These are phyloP conservation scores for Elasticomyces elasticus DNA, from an alignment of 495 filamentous ascomycete species.

Conservation along the genomic window DNA sequence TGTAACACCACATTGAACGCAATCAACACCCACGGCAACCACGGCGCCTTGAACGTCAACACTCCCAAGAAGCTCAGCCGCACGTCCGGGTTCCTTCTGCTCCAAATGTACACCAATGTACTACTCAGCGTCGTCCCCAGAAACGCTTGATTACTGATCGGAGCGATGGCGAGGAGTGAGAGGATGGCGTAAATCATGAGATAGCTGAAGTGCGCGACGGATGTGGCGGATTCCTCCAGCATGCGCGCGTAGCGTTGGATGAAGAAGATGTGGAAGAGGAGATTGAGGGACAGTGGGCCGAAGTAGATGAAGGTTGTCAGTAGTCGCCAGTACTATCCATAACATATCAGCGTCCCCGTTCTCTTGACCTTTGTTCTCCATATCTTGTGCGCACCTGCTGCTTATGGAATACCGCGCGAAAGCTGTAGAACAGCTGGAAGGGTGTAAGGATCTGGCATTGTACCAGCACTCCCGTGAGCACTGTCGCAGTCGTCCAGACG, in stretches of 20 bases:
- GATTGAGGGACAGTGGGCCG: slow-evolving; percentile 83
- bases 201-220: slow-evolving; percentile 90
- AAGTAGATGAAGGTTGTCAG: slow-evolving; percentile 95
- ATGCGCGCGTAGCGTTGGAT: slow-evolving; percentile 92
- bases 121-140: slow-evolving; percentile 82
- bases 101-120: slow-evolving; percentile 97
- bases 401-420: slow-evolving; percentile 79
- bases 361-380: background rate
- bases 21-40: slow-evolving; percentile 94
- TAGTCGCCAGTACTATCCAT: slow-evolving; percentile 83
- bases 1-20: slow-evolving; percentile 78
- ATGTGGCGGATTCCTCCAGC: slow-evolving; percentile 87
- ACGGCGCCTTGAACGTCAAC: slow-evolving; percentile 85
- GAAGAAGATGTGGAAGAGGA: slow-evolving; percentile 98
- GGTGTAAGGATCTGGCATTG: slow-evolving; percentile 85
- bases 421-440: slow-evolving; percentile 95
- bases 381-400: slow-evolving; percentile 52
- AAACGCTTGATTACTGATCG: slow-evolving; percentile 78
- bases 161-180: slow-evolving; percentile 68
- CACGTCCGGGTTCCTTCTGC: slow-evolving; percentile 83
- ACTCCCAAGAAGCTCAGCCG: slow-evolving; percentile 83
- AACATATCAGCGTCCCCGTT: background rate
- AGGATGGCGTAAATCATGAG: slow-evolving; percentile 73
- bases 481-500: slow-evolving; percentile 91
- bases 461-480: slow-evolving; percentile 78